phyloP scores from a whole-genome alignment of 2,329 filamentous ascomycete species.

The Mariannaea elegans region DNA sequence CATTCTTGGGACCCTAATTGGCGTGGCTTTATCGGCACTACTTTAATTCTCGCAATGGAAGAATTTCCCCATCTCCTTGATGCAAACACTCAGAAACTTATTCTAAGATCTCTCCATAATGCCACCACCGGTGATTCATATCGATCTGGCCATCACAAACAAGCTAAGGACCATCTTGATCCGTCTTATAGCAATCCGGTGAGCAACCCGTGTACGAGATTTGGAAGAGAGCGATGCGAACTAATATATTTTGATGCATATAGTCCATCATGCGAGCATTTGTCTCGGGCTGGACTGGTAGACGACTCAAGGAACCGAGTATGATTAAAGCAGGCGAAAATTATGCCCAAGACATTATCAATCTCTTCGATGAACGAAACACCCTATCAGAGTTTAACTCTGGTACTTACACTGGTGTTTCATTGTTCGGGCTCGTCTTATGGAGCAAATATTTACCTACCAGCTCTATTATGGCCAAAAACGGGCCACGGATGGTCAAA shows the following conservation, averaged over 20 bases:
- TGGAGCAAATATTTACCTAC: conserved; percentile 67
- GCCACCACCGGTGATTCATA: conserved; percentile 68
- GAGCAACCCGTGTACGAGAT: conserved; percentile 12
- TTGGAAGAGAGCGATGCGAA: not conserved
- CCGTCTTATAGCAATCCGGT: conserved; percentile 68
- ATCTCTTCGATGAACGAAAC: conserved; percentile 62
- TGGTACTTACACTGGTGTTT: conserved; percentile 70
- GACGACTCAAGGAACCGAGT: conserved; percentile 61
- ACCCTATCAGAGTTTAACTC: conserved; percentile 71
- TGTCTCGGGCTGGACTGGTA: conserved; percentile 66
- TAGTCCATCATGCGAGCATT: conserved; percentile 69
- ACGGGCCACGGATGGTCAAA: conserved; percentile 60
- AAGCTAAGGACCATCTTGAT: conserved; percentile 67
- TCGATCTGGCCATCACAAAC: conserved; percentile 63
- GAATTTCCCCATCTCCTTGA: conserved; percentile 61
- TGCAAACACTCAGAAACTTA: conserved; percentile 48
- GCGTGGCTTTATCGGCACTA: conserved; percentile 69
- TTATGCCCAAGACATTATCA: conserved; percentile 64
- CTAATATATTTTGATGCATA: not conserved
- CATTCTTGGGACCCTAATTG: conserved; percentile 71
- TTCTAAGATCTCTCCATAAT: conserved; percentile 63
- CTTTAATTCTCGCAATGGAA: conserved; percentile 66
- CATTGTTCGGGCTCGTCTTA: conserved; percentile 64
- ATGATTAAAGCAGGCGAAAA: conserved; percentile 66
- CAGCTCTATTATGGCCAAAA: conserved; percentile 61